Evolutionary conservation across 352 stramenopile species (phyloP).

Genomic region (Sclerospora graminicola): DNA sequence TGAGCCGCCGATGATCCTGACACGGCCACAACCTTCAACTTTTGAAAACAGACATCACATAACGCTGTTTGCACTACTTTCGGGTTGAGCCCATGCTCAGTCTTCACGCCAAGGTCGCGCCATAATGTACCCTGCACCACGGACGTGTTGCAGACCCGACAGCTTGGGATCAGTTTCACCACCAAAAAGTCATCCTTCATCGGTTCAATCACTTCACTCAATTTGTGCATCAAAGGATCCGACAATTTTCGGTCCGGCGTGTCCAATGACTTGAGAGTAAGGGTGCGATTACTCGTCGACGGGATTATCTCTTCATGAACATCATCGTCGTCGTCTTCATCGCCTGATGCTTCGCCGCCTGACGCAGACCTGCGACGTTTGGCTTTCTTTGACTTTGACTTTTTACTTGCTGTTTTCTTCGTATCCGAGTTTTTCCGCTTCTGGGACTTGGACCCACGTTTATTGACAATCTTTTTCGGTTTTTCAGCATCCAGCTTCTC

Average conservation of each 20-base stretch:
- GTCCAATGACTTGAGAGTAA: conserved; percentile 50
- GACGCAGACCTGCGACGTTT: conserved; percentile 51
- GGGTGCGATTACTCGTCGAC: conserved; percentile 10
- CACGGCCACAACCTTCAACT: conserved; percentile 30
- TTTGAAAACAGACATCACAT: conserved; percentile 77
- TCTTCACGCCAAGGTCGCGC: conserved; percentile 56
- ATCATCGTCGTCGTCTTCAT: conserved; percentile 41
- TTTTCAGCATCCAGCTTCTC: conserved; percentile 84
- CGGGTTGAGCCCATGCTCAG: conserved; percentile 44
- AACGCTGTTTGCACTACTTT: conserved; percentile 60
- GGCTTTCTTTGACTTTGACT: conserved; percentile 71
- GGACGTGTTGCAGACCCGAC: conserved; percentile 64
- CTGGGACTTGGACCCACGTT: conserved; percentile 32
- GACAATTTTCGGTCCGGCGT: conserved; percentile 51
- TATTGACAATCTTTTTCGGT: conserved; percentile 53
- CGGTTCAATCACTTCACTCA: conserved; percentile 79
- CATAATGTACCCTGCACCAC: conserved; percentile 60
- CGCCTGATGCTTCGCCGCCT: conserved; percentile 24
- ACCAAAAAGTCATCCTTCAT: conserved; percentile 89
- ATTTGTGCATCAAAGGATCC: conserved; percentile 77
- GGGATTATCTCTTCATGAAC: conserved; percentile 17
- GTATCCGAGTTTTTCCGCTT: conserved; percentile 61
- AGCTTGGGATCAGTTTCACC: conserved; percentile 80
- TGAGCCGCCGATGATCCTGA: conserved; percentile 22
- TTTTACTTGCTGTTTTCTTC: conserved; percentile 58